Conservation (phyloP, 2,329 filamentous ascomycete species). For the Aurifilum marmelostoma region DNA sequence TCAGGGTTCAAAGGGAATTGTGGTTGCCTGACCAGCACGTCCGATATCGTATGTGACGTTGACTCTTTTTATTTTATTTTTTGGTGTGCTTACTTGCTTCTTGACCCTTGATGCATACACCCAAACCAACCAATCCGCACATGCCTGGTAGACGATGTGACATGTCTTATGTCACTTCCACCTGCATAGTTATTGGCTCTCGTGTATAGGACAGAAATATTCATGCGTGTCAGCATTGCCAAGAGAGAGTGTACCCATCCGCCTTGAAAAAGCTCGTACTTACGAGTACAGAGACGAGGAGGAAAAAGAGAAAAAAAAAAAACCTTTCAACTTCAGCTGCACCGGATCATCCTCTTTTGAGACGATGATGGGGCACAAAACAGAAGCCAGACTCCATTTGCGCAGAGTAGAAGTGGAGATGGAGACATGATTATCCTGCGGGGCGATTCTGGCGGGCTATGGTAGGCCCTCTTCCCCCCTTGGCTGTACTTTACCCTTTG, state of each 20-base stretch:
- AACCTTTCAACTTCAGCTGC: not conserved
- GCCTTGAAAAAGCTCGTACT: not conserved
- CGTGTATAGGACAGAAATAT: not conserved
- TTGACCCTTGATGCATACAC: not conserved
- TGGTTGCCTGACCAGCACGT: not conserved
- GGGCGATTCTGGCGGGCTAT: not conserved
- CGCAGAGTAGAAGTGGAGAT: not conserved
- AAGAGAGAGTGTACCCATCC: not conserved
- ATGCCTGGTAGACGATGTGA: no score
- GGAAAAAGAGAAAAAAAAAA: not conserved
- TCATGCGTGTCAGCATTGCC: constrained; percentile 3
- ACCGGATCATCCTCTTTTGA: not conserved
- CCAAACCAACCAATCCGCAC: no score
- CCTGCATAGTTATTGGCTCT: no score
- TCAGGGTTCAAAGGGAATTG: not conserved
- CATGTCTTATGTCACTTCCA: no score
- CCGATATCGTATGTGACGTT: no score
- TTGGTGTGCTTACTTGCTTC: not conserved
- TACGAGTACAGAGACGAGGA: not conserved
- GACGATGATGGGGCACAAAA: not conserved
- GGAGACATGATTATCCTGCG: not conserved
- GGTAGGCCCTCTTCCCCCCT: not conserved
- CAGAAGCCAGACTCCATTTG: not conserved
- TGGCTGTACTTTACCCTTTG: not conserved
- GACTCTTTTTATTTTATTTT: not conserved